These are phyloP conservation scores for Austroboletus rostrupii DNA, from an alignment of 1,284 basidiomycete genomes.

Conservation along the genomic window DNA sequence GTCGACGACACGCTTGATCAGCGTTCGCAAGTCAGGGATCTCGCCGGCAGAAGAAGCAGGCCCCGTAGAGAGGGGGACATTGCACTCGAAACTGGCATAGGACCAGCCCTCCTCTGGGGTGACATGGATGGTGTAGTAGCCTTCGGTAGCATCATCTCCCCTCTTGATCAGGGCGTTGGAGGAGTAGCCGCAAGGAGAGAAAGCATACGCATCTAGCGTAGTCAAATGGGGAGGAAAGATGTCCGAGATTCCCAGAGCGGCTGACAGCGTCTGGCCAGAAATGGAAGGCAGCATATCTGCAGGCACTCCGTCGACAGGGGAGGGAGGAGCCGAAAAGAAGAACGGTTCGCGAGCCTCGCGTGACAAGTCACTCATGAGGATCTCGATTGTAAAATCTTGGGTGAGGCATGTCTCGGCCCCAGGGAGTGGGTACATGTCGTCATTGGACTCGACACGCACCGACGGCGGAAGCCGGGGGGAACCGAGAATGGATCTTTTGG, in stretches of 20 bases:
- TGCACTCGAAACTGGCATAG: slow-evolving; percentile 98
- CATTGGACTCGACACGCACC: slow-evolving; percentile 10
- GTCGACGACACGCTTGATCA: slow-evolving; percentile 83
- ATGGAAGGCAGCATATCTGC: slow-evolving; percentile 46
- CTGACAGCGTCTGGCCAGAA: slow-evolving; percentile 68
- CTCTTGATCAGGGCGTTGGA: slow-evolving; percentile 89
- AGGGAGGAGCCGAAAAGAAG: slow-evolving; percentile 52
- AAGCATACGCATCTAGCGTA: slow-evolving; percentile 89
- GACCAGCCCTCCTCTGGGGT: slow-evolving; percentile 97
- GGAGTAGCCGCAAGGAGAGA: slow-evolving; percentile 95
- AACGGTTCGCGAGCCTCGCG: slow-evolving; percentile 75
- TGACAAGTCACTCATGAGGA: slow-evolving; percentile 95
- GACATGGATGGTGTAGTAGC: slow-evolving; percentile 98
- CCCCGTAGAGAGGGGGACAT: slow-evolving; percentile 71
- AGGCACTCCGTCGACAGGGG: slow-evolving; percentile 29
- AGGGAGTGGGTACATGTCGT: slow-evolving; percentile 6
- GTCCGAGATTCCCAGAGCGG: slow-evolving; percentile 75
- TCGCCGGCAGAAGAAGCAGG: slow-evolving; percentile 35
- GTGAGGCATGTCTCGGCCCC: slow-evolving; percentile 26
- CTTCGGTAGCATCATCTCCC: slow-evolving; percentile 53
- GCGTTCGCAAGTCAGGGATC: slow-evolving; percentile 73
- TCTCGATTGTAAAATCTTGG: slow-evolving; percentile 93
- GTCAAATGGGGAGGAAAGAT: slow-evolving; percentile 81
- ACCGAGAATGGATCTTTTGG: slow-evolving; percentile 24
- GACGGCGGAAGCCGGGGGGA: slow-evolving; percentile 13